Conservation (phyloP, 257 asterid species). For the Scutellaria baicalensis region DNA sequence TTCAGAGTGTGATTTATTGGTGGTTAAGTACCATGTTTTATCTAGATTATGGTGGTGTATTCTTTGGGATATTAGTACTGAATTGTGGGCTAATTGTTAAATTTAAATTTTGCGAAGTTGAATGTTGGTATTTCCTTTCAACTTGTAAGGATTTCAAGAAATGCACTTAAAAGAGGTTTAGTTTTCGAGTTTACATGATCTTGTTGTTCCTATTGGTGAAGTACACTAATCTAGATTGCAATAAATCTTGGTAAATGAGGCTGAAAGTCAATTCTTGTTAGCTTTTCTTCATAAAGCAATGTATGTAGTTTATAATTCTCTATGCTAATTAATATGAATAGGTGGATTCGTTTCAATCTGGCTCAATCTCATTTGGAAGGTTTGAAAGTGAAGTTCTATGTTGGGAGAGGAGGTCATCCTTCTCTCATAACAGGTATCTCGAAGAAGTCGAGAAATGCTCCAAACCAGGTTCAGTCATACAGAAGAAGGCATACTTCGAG, state of each 20-base stretch:
- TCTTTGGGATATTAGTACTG: background rate
- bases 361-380: conserved; percentile 74
- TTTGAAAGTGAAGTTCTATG: conserved; percentile 54
- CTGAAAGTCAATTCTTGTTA: background rate
- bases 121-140: background rate
- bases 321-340: background rate
- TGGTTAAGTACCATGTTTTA: too few relatives aligned
- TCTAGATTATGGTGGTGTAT: background rate
- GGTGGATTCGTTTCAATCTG: conserved; percentile 49
- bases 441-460: conserved; percentile 72
- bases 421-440: conserved; percentile 61
- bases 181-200: background rate
- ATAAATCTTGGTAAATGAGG: background rate
- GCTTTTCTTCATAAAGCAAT: background rate
- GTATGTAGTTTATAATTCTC: background rate
- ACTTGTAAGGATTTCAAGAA: background rate
- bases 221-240: background rate
- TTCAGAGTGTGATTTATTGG: background rate
- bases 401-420: conserved; percentile 80
- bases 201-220: background rate
- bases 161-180: background rate
- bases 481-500: conserved; percentile 66
- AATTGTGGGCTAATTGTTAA: too few relatives aligned
- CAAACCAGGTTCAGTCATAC: conserved; percentile 63
- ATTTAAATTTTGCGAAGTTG: background rate